These are phyloP conservation scores for Leucogyrophana mollusca DNA, from an alignment of 768 basidiomycete genomes.

Conservation along the genomic window DNA sequence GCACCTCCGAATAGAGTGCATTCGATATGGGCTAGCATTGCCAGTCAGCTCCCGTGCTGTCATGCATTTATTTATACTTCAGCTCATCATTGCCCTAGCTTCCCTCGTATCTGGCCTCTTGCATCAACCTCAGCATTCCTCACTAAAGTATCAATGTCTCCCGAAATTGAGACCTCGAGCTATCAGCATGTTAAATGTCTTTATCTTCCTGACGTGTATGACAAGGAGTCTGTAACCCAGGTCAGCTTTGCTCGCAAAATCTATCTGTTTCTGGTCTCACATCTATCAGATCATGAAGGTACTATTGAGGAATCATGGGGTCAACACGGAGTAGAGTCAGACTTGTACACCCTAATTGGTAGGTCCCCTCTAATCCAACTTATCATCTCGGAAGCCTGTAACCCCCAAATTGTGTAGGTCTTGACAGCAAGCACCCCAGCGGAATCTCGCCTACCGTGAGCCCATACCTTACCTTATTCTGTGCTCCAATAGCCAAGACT, in stretches of 20 bases:
- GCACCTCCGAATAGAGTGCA: slow-evolving; percentile 62
- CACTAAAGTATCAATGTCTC: slow-evolving; percentile 68
- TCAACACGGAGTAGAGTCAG: slow-evolving; percentile 67
- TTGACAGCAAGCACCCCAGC: slow-evolving; percentile 77
- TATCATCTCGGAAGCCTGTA: no score
- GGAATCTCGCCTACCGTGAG: slow-evolving; percentile 69
- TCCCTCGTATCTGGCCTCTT: slow-evolving; percentile 65
- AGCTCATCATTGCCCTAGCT: slow-evolving; percentile 31
- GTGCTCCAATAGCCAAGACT: slow-evolving; percentile 1
- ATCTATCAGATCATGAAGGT: slow-evolving; percentile 61
- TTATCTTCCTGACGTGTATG: slow-evolving; percentile 70
- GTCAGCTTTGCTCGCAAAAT: slow-evolving; percentile 28
- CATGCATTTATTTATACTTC: neutral
- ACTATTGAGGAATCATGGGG: slow-evolving; percentile 62
- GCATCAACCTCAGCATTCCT: slow-evolving; percentile 50
- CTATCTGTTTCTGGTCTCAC: slow-evolving; percentile 1
- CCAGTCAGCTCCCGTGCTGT: slow-evolving; percentile 40
- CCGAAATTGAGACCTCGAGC: slow-evolving; percentile 42
- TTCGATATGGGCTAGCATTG: slow-evolving; percentile 57
- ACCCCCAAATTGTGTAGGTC: no score
- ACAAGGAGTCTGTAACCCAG: slow-evolving; percentile 56
- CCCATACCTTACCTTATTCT: neutral
- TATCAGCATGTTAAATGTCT: slow-evolving; percentile 69
- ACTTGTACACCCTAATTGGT: slow-evolving; percentile 68
- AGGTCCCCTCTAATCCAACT: slow-evolving; percentile 5